Base-by-base conservation (phyloP, 768 basidiomycete genomes). In the Mycena metata region DNA sequence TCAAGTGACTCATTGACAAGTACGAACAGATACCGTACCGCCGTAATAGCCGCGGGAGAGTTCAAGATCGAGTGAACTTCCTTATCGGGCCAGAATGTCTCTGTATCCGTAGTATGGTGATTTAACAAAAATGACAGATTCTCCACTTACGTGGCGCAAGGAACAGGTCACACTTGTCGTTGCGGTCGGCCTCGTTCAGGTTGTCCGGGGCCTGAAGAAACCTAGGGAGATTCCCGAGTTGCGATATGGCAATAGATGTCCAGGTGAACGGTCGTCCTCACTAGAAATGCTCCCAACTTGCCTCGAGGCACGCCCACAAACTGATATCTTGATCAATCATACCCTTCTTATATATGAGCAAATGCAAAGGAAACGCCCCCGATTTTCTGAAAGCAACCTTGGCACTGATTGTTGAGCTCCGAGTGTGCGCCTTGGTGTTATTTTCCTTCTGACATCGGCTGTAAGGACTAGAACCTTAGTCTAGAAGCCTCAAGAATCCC, bases 241-340 rank as follows among this genome's bases (percentile, higher is more conserved):
- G 19, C 15, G n/a, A 60, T 49, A 17, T 6, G 19, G 50, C 30
- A 23, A 45, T 3, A 43, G 26, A 41, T 17, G 30, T 36, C 41
- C 49, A 24, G 45, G 50, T 2, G 21, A n/a, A 52, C 60, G 54
- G 55, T 26, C n/a, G 39, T 9, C 19, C 7, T 57, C 41, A 64
- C 36, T 45, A 43, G 63, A 35, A 15, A 41, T 26, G 30, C 33
- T 51, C 39, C n/a, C 50, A 49, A n/a, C 17, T 16, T 19, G 59
- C 64, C 64, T 66, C 64, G 57, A 66, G 56, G 55, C 64, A 35
- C 17, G 26, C 56, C 56, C 56, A 66, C 57, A 66, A 66, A 43
- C 26, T 33, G 12, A 30, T 52, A n/a, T n/a, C n/a, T n/a, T n/a
- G n/a, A n/a, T n/a, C n/a, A n/a, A n/a, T n/a, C n/a, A n/a, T n/a